Base-by-base conservation (phyloP, 129 eudicot genomes). In the Chrysanthemum makinoi region DNA sequence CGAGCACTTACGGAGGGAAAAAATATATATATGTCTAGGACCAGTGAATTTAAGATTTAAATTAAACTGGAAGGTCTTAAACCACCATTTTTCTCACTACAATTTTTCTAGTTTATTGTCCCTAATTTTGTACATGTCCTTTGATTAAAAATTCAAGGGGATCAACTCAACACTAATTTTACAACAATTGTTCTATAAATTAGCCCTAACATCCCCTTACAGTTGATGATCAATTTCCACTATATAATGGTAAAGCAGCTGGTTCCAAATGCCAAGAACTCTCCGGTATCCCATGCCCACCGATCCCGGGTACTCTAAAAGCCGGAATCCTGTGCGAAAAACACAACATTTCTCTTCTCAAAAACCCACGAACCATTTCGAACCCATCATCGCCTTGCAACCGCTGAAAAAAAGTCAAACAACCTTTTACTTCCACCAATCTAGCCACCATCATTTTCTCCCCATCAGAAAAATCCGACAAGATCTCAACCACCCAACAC, bases 221-320 rank as follows among this genome's bases (percentile, higher is more conserved):
- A 30, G 28, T 47, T 60, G 18, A 76, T 74, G 20, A 26, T 86
- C 72, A 79, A 46, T 57, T 73, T 51, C 80, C 80, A 30, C 51
- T 66, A 15, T 75, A 62, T 64, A 73, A 81, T 47, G 95, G 91
- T 76, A 88, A 82, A 33, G 83, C 88, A 71, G 70, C 75, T 10
- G 95, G 91, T 76, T 88, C 95, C 69, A 88, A 73, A 79, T 88
- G 95, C 88, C 86, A 88, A 76, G 80, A 85, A 70, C 74, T 76
- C 66, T 88, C 90, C 8, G 95, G 87, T n/a, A 88, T 85, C 51
- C 88, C 91, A 24, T 83, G 79, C n/a, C 62, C 74, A 19, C 70
- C 68, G 7, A 88, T 85, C 44, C 95, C 90, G 0, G 95, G 90
- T 14, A 88, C 90, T 48, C 80, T 72, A 30, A 80, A 85, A 12